Percentiles rank a stretch among this genome's conserved stretches.
These are phyloP conservation scores for Hymenoscyphus fraxineus DNA, from an alignment of 2,329 filamentous ascomycete species.

Conservation along the genomic window DNA sequence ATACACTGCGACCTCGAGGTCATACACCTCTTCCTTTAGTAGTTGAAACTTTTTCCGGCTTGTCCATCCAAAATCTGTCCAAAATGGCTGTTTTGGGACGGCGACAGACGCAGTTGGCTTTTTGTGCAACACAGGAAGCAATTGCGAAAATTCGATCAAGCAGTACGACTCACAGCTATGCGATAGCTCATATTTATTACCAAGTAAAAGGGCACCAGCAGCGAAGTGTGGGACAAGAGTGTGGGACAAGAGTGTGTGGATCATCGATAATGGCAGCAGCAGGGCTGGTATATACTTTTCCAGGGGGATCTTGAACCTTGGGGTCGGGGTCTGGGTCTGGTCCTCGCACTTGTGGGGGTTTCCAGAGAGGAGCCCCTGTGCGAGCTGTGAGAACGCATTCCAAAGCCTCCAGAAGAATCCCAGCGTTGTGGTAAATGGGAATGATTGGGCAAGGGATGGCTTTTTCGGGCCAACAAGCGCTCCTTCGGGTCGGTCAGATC, in stretches of 20 bases:
- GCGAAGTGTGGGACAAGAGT: background rate
- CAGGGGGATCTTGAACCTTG: background rate
- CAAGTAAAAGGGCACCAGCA: background rate
- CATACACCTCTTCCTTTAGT: background rate
- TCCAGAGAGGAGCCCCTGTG: background rate
- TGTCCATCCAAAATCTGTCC: background rate
- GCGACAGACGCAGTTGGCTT: background rate
- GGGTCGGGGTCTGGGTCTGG: background rate
- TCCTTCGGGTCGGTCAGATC: background rate
- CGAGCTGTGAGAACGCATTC: background rate
- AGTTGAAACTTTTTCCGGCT: background rate
- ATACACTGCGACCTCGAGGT: background rate
- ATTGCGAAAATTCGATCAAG: background rate
- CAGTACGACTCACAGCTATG: background rate
- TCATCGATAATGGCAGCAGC: conserved; percentile 2
- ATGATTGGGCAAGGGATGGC: background rate
- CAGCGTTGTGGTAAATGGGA: background rate
- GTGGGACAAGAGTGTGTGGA: background rate
- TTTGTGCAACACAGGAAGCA: background rate
- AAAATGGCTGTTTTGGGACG: background rate
- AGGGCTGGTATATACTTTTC: conserved; percentile 1
- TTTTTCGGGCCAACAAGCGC: background rate
- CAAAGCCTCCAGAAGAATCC: background rate
- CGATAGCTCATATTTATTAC: background rate
- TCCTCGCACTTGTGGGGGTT: background rate